phyloP scores from a whole-genome alignment of 352 stramenopile species.

The Hyaloperonospora brassicae region DNA sequence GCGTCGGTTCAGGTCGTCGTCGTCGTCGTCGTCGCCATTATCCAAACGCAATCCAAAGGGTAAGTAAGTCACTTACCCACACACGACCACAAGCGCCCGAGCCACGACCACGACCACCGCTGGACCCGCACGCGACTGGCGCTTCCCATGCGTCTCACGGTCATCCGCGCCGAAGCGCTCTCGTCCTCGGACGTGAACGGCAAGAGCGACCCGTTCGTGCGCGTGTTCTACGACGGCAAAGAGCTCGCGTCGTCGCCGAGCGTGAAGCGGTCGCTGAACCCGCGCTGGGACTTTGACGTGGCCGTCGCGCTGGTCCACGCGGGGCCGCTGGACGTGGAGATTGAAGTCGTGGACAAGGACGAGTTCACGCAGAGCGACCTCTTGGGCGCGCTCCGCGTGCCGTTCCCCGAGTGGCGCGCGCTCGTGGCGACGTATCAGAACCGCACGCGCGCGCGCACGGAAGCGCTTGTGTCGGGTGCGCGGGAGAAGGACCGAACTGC shows the following conservation, averaged over 20 bases:
- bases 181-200: conserved; percentile 48
- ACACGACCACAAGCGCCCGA: background rate
- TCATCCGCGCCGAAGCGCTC: conserved; percentile 70
- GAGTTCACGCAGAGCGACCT: conserved; percentile 62
- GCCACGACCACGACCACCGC: no score
- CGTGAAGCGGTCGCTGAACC: conserved; percentile 65
- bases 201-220: conserved; percentile 69
- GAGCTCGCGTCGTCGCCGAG: conserved; percentile 61
- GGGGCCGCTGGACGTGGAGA: conserved; percentile 50
- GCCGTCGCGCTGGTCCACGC: conserved; percentile 48
- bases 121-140: background rate
- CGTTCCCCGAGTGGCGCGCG: conserved; percentile 58
- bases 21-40: background rate
- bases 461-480: conserved; percentile 4
- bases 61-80: no score
- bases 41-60: conserved; percentile 12
- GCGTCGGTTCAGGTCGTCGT: conserved; percentile 3
- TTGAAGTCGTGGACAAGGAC: conserved; percentile 73
- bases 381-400: conserved; percentile 55
- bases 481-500: background rate
- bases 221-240: conserved; percentile 64
- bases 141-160: conserved; percentile 50
- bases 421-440: conserved; percentile 38
- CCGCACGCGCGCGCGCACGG: conserved; percentile 16
- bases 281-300: conserved; percentile 63